phyloP scores from a whole-genome alignment of 177 flowering plant species.

The Tripterygium wilfordii region DNA sequence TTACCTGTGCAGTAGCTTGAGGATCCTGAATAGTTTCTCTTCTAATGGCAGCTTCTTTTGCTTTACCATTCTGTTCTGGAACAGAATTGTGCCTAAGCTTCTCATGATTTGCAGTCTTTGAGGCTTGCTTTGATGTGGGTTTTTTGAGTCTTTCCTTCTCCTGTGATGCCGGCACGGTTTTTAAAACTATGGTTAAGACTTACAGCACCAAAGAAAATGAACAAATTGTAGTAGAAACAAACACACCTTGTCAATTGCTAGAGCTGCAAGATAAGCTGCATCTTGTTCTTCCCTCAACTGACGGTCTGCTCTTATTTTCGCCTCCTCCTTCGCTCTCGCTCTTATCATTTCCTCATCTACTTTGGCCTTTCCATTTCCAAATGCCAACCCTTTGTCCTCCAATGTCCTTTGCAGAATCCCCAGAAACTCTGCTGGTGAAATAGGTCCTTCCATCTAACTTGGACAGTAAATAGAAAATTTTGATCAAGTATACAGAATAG shows the following conservation, averaged over 20 bases:
- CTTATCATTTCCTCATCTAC: slow-evolving; percentile 26
- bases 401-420: slow-evolving; percentile 60
- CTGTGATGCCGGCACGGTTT: too few species aligned
- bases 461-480: not conserved
- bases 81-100: slow-evolving; percentile 8
- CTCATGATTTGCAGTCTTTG: slow-evolving; percentile 15
- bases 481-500: not conserved
- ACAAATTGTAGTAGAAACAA: not conserved
- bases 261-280: slow-evolving; percentile 59
- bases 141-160: slow-evolving; percentile 25
- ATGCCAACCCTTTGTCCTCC: slow-evolving; percentile 67
- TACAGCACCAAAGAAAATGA: not conserved
- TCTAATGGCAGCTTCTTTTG: slow-evolving; percentile 12
- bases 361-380: slow-evolving; percentile 21
- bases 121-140: slow-evolving; percentile 1
- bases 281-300: slow-evolving; percentile 63
- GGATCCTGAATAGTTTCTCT: slow-evolving; percentile 20
- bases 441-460: slow-evolving; percentile 73
- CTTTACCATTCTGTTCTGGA: slow-evolving; percentile 14
- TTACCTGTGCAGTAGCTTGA: slow-evolving; percentile 34
- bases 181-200: not conserved
- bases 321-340: slow-evolving; percentile 23
- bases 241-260: slow-evolving; percentile 46
- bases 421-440: slow-evolving; percentile 55
- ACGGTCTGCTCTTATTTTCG: slow-evolving; percentile 35